Evolutionary conservation across 1,139 yeast species (phyloP).

Genomic region (Martiniozyma asiatica): DNA sequence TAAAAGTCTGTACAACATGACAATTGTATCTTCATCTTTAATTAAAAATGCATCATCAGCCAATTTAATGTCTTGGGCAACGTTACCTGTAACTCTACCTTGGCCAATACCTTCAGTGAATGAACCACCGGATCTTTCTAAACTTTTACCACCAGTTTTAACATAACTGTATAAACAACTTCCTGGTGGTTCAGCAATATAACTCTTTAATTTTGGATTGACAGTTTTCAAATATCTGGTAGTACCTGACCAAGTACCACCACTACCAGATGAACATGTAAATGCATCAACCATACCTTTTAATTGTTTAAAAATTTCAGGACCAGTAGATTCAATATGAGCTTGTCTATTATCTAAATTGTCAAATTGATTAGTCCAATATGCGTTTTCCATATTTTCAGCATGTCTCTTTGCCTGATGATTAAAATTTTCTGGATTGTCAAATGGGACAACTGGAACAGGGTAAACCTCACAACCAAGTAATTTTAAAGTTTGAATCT

Average conservation of each 20-base stretch:
- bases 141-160: slow-evolving; percentile 28
- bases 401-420: slow-evolving; percentile 82
- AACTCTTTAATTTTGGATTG: slow-evolving; percentile 29
- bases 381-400: slow-evolving; percentile 59
- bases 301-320: slow-evolving; percentile 85
- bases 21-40: slow-evolving; percentile 61
- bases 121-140: slow-evolving; percentile 59
- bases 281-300: slow-evolving; percentile 73
- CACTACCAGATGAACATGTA: slow-evolving; percentile 86
- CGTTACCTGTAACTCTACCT: slow-evolving; percentile 79
- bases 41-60: slow-evolving; percentile 68
- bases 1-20: slow-evolving; percentile 68
- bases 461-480: slow-evolving; percentile 83
- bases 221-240: slow-evolving; percentile 60
- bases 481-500: slow-evolving; percentile 58
- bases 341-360: slow-evolving; percentile 80
- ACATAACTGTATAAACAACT: slow-evolving; percentile 72
- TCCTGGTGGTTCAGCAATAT: slow-evolving; percentile 90
- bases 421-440: slow-evolving; percentile 72
- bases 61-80: slow-evolving; percentile 55
- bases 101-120: slow-evolving; percentile 96
- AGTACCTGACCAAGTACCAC: slow-evolving; percentile 81
- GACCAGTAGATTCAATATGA: slow-evolving; percentile 86
- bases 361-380: slow-evolving; percentile 89
- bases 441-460: slow-evolving; percentile 79